Evolutionary conservation across 768 basidiomycete species (phyloP).

Genomic region (Rhodocollybia butyracea): DNA sequence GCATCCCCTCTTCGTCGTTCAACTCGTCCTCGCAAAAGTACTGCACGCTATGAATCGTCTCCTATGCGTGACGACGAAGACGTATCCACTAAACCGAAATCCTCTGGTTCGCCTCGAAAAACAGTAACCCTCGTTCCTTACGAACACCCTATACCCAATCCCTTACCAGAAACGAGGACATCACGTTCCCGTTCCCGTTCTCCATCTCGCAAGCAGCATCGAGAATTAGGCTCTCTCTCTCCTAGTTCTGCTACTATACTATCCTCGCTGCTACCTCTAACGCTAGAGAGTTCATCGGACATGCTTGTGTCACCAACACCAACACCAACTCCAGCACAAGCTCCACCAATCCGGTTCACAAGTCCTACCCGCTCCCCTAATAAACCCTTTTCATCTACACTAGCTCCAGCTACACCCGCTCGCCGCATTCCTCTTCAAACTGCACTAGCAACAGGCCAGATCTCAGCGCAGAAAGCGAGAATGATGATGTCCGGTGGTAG

Average conservation of each 20-base stretch:
- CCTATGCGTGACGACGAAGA: too few species aligned
- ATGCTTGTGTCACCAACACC: too few species aligned
- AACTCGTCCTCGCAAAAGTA: constrained; percentile 36
- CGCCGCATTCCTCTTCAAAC: constrained; percentile 57
- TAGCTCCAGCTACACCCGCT: constrained; percentile 47
- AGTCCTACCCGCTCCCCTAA: constrained; percentile 25
- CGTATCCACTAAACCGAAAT: too few species aligned
- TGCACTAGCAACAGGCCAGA: constrained; percentile 45
- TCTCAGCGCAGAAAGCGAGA: constrained; percentile 45
- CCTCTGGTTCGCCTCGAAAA: constrained; percentile 3
- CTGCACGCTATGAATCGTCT: constrained; percentile 20
- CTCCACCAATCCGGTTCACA: constrained; percentile 21
- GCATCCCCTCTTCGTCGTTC: constrained; percentile 29
- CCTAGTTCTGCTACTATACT: constrained; percentile 49
- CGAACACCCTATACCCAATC: neutral
- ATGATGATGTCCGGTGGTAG: constrained; percentile 24
- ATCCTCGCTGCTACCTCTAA: constrained; percentile 30
- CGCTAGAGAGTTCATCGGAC: too few species aligned
- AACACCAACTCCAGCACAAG: constrained; percentile 7
- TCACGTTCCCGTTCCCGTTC: neutral
- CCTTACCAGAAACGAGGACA: neutral
- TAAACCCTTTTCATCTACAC: constrained; percentile 29
- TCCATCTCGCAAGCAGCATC: neutral
- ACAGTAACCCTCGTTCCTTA: neutral
- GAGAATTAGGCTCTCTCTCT: constrained; percentile 54